Conservation (phyloP, 2,329 filamentous ascomycete genomes). For the Aureobasidium sp. region DNA sequence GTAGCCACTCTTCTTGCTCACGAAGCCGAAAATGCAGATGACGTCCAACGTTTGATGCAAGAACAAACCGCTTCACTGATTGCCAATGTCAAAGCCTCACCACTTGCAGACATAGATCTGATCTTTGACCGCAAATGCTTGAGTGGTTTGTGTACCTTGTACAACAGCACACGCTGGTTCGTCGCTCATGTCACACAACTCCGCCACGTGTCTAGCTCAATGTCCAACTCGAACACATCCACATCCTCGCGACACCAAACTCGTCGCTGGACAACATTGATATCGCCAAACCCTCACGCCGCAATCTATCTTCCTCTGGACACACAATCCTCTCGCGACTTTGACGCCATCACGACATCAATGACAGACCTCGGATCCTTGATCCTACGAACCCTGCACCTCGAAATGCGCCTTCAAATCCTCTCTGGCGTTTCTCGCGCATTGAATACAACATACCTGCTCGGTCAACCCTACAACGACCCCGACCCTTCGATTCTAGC, state of each 20-base stretch:
- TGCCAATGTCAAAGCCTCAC: conserved; percentile 45
- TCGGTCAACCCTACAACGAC: conserved; percentile 63
- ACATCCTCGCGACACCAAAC: conserved; percentile 43
- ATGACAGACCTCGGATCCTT: conserved; percentile 73
- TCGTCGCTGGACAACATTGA: conserved; percentile 76
- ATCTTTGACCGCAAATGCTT: conserved; percentile 85
- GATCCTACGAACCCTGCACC: conserved; percentile 75
- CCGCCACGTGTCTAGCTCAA: conserved; percentile 72
- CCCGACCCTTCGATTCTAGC: conserved; percentile 73
- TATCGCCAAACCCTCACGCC: conserved; percentile 46
- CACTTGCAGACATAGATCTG: conserved; percentile 68
- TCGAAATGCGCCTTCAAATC: conserved; percentile 79
- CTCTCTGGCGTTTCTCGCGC: conserved; percentile 65
- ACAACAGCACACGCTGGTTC: conserved; percentile 98
- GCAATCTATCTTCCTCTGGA: conserved; percentile 82
- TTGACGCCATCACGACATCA: conserved; percentile 77
- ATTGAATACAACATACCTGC: conserved; percentile 38
- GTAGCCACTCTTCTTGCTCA: conserved; percentile 57
- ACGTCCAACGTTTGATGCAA: conserved; percentile 47
- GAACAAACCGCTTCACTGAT: conserved; percentile 46
- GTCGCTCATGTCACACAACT: conserved; percentile 73
- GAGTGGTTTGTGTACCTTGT: conserved; percentile 74
- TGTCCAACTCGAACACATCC: conserved; percentile 50
- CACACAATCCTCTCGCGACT: conserved; percentile 72
- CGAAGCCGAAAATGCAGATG: conserved; percentile 38